Base-by-base conservation (phyloP, 2,329 filamentous ascomycete genomes). In the Monilinia vaccinii-corymbosi region DNA sequence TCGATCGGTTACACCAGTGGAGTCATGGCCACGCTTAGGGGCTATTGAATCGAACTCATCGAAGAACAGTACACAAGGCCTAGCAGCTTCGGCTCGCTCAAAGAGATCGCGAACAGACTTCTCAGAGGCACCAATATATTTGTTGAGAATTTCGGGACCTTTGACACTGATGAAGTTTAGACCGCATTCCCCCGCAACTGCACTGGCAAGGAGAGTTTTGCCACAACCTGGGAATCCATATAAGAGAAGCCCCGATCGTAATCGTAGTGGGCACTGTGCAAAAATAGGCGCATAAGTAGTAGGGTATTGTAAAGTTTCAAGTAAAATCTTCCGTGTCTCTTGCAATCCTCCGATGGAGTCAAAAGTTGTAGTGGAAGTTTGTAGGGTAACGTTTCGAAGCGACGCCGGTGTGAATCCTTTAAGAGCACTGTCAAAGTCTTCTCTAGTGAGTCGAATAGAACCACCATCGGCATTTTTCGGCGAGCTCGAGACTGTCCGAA, bases 101-200 rank as follows among this genome's bases (percentile, higher is more conserved):
- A 99, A 99, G 1, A 99, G 79, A 72, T 99, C 94, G 46, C 95
- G 86, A 8, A 99, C 92, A 62, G 86, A 91, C 79, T 99, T 99
- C 71, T 99, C 94, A 32, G 89, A 96, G 0, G 94, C 94, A 70
- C 94, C 94, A 61, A 99, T 99, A 73, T 99, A 99, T 75, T 99
- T 99, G 79, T 99, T 99, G 58, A 99, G 77, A 61, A 99, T 97
- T 73, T 99, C 95, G 0, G 94, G 94, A 0, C 94, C 94, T 76
- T 99, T 99, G 70, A 99, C 94, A 45, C 87, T 92, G 74, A 99
- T 99, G 75, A 99, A 99, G 74, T 99, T 99, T 62, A 99, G 84
- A 0, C 93, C 93, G 70, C 93, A 97, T 76, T 99, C 94, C 60
- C 93, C 93, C 14, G 95, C 94, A n/a, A 99, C 93, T 0, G 94